Percentiles rank a stretch among this genome's conserved stretches.
phyloP scores from a whole-genome alignment of 2,329 filamentous ascomycete species.

The Aspergillus piperis region DNA sequence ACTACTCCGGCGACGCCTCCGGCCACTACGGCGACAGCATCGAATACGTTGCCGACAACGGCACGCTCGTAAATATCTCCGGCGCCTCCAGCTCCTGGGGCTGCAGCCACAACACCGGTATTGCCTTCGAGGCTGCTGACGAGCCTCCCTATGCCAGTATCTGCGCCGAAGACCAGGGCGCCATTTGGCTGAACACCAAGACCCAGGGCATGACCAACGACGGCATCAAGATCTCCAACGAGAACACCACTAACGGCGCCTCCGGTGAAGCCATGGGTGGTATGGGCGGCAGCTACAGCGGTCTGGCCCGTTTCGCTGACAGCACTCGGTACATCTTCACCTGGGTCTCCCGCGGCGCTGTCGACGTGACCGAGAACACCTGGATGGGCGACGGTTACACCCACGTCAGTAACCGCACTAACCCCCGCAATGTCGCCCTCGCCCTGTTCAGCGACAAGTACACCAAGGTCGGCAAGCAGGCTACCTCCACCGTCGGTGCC shows the following conservation, averaged over 20 bases:
- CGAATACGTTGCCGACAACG: conserved; percentile 52
- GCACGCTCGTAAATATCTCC: conserved; percentile 53
- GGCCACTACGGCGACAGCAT: conserved; percentile 63
- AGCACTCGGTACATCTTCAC: conserved; percentile 60
- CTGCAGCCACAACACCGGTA: conserved; percentile 66
- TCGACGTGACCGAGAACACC: conserved; percentile 55
- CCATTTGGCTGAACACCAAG: conserved; percentile 65
- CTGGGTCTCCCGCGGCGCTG: conserved; percentile 63
- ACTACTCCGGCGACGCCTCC: conserved; percentile 55
- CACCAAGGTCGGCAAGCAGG: conserved; percentile 56
- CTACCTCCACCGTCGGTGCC: conserved; percentile 56
- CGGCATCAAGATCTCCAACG: conserved; percentile 63
- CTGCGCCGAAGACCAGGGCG: conserved; percentile 64
- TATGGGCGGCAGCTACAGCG: conserved; percentile 64
- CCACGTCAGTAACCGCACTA: conserved; percentile 54
- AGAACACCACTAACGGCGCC: conserved; percentile 62
- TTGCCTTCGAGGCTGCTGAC: conserved; percentile 63
- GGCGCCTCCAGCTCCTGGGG: conserved; percentile 61
- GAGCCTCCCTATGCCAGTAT: conserved; percentile 60
- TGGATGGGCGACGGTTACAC: conserved; percentile 63
- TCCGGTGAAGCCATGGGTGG: conserved; percentile 63
- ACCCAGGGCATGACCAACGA: conserved; percentile 54
- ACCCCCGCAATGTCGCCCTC: conserved; percentile 62
- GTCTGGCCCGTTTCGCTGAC: conserved; percentile 56
- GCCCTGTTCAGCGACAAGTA: conserved; percentile 60